Conservation (phyloP, 2,329 filamentous ascomycete species). For the Calonectria pauciramosa region DNA sequence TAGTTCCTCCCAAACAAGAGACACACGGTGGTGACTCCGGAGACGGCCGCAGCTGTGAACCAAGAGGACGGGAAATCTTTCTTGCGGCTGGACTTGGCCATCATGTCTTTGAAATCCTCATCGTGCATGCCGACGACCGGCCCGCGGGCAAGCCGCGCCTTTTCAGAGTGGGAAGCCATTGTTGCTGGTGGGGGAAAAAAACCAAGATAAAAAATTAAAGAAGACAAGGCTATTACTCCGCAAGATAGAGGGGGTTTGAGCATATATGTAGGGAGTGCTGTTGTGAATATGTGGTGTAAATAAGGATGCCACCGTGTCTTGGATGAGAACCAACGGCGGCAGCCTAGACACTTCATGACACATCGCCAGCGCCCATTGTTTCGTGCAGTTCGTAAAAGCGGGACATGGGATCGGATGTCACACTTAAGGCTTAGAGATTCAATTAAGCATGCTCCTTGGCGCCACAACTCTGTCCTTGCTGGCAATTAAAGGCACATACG, state of each 20-base stretch:
- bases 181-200: not conserved
- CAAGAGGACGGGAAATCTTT: not conserved
- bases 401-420: not conserved
- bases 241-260: not conserved
- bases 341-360: not conserved
- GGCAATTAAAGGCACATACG: too few species aligned
- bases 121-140: not conserved
- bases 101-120: not conserved
- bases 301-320: not conserved
- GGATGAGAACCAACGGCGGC: not conserved
- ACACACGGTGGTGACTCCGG: not conserved
- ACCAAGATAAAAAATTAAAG: not conserved
- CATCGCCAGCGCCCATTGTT: not conserved
- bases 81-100: not conserved
- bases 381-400: not conserved
- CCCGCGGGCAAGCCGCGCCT: not conserved
- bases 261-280: not conserved
- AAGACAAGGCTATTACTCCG: not conserved
- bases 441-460: not conserved
- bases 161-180: not conserved
- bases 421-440: not conserved
- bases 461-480: too few species aligned
- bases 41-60: not conserved
- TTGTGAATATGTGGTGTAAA: not conserved
- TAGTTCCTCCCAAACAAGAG: not conserved